Base-by-base conservation (phyloP, 2,329 filamentous ascomycete species). In the Fusarium nygamai region DNA sequence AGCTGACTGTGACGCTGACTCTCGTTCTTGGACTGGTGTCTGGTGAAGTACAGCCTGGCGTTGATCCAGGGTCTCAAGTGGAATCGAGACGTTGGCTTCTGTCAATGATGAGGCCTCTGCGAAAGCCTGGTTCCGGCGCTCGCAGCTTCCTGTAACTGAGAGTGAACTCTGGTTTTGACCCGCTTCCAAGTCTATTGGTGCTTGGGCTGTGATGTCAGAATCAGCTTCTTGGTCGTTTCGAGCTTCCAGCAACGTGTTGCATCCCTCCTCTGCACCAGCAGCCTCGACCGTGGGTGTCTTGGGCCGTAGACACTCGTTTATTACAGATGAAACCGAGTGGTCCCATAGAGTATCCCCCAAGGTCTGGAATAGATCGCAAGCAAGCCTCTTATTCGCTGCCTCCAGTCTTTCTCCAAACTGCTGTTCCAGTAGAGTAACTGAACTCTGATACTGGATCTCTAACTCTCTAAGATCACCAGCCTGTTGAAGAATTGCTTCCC, bases 191-290 rank as follows among this genome's bases (percentile, higher is more conserved):
- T 22, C 14, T 16, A 19, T 31, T 8, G 9, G 3, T 6, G 6
- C 8, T 22, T n/a, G 0, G 4, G 4, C 0, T 17, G 36, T 3
- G 17, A n/a, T 5, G 10, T n/a, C 9, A 0, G 6, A 5, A 2
- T 12, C 14, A 5, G n/a, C 1, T 3, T 6, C 9, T 6, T 8
- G 3, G 4, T 31, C 24, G 1, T 9, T 11, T 8, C 7, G n/a
- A 1, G 19, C 8, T 4, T 31, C 24, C 2, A 6, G 10, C 2
- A 44, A 4, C 24, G 3, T 3, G 3, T 0, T 29, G 5, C 0
- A 8, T 16, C 10, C 19, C 14, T 29, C 13, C 8, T 36, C 1
- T 19, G 1, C 14, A 7, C 8, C 1, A 8, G 3, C 3, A 8
- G 10, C 16, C 10, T 20, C 13, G 5, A 2, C n/a, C 7, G 2